Base-by-base conservation (phyloP, 371 early-diverging fungal species). In the Mortierella sp. region DNA sequence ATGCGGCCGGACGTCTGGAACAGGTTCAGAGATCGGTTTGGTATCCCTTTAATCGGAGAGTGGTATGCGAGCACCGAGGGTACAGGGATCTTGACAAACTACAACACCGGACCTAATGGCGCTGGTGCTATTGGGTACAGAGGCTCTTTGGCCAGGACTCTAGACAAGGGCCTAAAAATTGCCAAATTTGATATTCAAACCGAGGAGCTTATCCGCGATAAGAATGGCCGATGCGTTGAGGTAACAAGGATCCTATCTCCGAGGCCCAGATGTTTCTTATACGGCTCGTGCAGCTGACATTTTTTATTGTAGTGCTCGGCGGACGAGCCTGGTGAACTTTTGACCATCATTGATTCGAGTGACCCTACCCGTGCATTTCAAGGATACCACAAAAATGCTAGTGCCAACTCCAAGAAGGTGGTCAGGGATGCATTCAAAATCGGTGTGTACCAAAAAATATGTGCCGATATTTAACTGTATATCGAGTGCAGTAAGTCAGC, bases 1-100 rank as follows among this genome's bases (percentile, higher is more conserved):
- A 85, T 92, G 78, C 81, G 90, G 2, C 82, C 86, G 14, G 92
- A 92, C 56, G 83, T 90, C 23, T 92, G 92, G 92, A 71, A 63
- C 46, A 70, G 72, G 11, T 84, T 92, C 78, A 76, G 83, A 48
- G 78, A 84, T 28, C 81, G 90, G 19, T 73, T 65, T 31, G 75
- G 73, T 14, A 70, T 79, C 26, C 66, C 70, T 11, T 37, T 63
- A 47, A 76, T 76, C 34, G 78, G 78, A 17, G 78, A 76, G 37
- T 76, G 78, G 78, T 76, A 76, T 46, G 78, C 78, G 12, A 70
- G 70, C 24, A 76, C 78, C 4, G 78, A 76, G 30, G 78, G 78
- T 6, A 76, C 78, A 0, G 78, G 78, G 15, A 76, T 76, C 32
- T 46, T 76, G 58, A 76, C 78, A 51, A 76, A 76, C 62, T 76